Evolutionary conservation across 345 rosid species (phyloP), one percentile per base, ranked within the genome.

Genomic region (Murraya koenigii): DNA sequence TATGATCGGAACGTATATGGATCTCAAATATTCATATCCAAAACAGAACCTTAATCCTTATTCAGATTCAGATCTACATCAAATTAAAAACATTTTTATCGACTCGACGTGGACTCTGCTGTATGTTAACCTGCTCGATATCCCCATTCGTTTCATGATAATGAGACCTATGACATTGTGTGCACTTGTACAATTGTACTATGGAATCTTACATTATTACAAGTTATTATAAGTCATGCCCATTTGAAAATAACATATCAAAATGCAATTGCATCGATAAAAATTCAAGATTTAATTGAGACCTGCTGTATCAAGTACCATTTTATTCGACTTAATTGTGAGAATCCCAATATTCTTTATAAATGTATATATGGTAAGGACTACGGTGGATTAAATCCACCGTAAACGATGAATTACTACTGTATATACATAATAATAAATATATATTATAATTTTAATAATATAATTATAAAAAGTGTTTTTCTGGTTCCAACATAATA

Each of bases 41-140:
- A 70, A 52, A 44, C 66, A 25, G 36, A 69, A 13, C 11, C 11
- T 7, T 8, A 72, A 25, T 36, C 23, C 55, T 60, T 26, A 5
- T 39, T 56, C 36, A 78, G 72, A 80, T 77, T 58, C 67, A 83
- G 82, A 79, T 81, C 84, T 72, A 47, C 66, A 74, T 65, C 22
- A 62, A 62, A 30, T 10, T 13, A 15, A 26, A 39, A 19, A 20
- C 20, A 72, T 7, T 19, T 35, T n/a, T 32, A 36, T 68, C 15
- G 54, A 23, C 28, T 68, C 10, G 33, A 28, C 36, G 61, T 47
- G 55, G 69, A 66, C 49, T 66, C 69, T 55, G 9, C 54, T 59
- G 33, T 13, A 39, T 19, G 0, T 39, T 52, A 77, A 39, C 58
- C 65, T 28, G 54, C 78, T 32, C 38, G 35, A 59, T 74, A 54